Conservation (phyloP, 2,329 filamentous ascomycete genomes). For the Verticillium klebahnii region DNA sequence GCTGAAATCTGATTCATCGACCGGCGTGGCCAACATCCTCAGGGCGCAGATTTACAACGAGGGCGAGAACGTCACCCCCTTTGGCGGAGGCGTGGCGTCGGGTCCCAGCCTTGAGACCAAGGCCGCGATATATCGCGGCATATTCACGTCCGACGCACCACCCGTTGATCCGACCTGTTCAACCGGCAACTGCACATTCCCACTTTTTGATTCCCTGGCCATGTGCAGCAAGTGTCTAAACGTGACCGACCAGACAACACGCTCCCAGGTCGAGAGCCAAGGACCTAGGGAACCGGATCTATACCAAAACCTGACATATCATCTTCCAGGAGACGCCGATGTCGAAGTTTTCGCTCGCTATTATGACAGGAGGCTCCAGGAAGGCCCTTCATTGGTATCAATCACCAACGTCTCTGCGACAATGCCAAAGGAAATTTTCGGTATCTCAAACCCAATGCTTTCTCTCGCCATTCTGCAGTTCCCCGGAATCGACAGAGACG, state of each 20-base stretch:
- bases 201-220: background rate
- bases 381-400: background rate
- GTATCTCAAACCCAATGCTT: background rate
- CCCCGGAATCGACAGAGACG: background rate
- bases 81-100: background rate
- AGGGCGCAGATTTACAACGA: background rate
- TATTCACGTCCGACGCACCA: background rate
- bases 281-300: background rate
- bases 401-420: background rate
- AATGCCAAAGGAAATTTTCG: background rate
- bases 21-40: background rate
- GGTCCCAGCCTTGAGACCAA: background rate
- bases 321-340: background rate
- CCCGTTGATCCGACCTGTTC: background rate
- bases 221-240: conserved; percentile 1
- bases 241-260: background rate
- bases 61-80: background rate
- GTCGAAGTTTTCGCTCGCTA: background rate
- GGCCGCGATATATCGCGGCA: background rate
- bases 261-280: background rate
- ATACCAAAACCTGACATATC: background rate
- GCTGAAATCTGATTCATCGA: background rate
- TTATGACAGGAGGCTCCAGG: background rate
- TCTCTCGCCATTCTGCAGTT: background rate
- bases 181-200: background rate